Conservation (phyloP, 176 grass and related monocot species). For the Oryza brachyantha region DNA sequence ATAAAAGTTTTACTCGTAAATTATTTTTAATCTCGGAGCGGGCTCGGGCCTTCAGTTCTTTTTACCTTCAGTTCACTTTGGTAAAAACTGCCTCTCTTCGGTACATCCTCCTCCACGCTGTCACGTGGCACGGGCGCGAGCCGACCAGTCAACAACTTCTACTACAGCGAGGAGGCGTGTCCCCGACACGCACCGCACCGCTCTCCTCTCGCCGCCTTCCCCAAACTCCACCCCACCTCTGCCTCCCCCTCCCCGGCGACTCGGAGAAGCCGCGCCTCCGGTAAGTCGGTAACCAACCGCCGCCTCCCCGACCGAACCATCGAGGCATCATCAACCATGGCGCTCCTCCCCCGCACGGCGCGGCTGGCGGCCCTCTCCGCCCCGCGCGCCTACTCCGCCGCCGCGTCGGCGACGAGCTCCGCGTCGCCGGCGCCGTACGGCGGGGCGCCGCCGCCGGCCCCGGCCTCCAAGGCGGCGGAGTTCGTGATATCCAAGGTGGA, state of each 20-base stretch:
- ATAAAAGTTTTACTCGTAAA: too few species aligned
- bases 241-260: background rate
- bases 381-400: constrained; percentile 31
- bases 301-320: background rate
- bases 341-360: constrained; percentile 55
- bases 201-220: background rate
- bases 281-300: too few species aligned
- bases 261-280: background rate
- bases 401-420: background rate
- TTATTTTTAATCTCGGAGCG: too few species aligned
- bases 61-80: too few species aligned
- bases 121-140: background rate
- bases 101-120: background rate
- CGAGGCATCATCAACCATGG: constrained; percentile 47
- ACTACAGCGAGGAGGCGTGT: background rate
- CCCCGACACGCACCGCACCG: background rate
- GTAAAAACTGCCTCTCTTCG: too few species aligned
- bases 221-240: background rate
- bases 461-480: constrained; percentile 51
- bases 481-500: constrained; percentile 66
- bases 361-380: constrained; percentile 47
- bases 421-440: constrained; percentile 9
- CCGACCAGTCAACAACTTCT: background rate
- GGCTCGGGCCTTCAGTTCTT: too few species aligned
- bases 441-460: background rate